Base-by-base conservation (phyloP, 2,329 filamentous ascomycete genomes). In the Trematosphaeria pertusa region DNA sequence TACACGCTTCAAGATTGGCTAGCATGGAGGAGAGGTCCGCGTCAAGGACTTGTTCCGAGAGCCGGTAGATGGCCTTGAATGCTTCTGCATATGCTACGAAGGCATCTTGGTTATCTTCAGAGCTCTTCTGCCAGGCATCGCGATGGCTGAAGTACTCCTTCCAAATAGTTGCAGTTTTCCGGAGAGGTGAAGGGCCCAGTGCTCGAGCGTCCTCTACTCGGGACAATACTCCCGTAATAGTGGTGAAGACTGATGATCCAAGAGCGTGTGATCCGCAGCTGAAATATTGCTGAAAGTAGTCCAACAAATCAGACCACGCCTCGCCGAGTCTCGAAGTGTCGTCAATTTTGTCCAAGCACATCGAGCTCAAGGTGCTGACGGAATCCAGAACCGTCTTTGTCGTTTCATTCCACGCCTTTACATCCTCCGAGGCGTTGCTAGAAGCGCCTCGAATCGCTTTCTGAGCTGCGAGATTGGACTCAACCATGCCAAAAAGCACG, bases 71-170 rank as follows among this genome's bases (percentile, higher is more conserved):
- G 58, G 94, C 87, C 45, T 85, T 78, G 31, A 94, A 82, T 1
- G 88, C 81, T 17, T 86, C 81, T 1, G 94, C 82, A 73, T 96
- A 97, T n/a, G 91, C 88, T 21, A 89, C 75, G n/a, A 93, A 81
- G 9, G 89, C 91, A 46, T 87, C 86, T 65, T 96, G 90, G 56
- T 94, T 95, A 10, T 64, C 65, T 45, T 68, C 64, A 17, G 46
- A 32, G 37, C 32, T 45, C 9, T 48, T 42, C 33, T 45, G 39
- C 61, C 62, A 69, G 10, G 40, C 39, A 12, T 64, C 54, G 22
- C 51, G 55, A 45, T 58, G 56, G 19, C 62, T 45, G 22, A 71
- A 68, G 44, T 73, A 72, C 12, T 49, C 54, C 19, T 51, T 67
- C 71, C 70, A 73, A 2, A 70, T 55, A 3, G 39, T 43, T n/a